Evolutionary conservation across 2,329 filamentous ascomycete genomes (phyloP), one percentile per base, ranked within the genome.

Genomic region (Westerdykella sp.): DNA sequence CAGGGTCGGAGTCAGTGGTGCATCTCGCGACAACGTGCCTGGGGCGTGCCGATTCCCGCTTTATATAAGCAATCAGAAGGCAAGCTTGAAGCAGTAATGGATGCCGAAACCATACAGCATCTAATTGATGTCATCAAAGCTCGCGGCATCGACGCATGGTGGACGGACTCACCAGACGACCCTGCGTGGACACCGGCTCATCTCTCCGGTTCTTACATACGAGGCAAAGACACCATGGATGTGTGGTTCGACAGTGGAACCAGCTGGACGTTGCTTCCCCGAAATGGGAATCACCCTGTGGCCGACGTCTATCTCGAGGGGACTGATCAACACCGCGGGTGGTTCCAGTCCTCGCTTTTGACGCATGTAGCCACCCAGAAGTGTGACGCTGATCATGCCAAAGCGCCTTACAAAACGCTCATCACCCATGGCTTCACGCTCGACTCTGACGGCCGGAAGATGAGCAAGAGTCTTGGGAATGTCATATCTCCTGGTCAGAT

Each of bases 201-300:
- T 9, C 71, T 95, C 1, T 69, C 70, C 35, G 70, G 74, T 4
- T 65, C 70, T 5, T 93, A 84, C 60, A 73, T 78, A 38, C 84
- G 93, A 49, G 91, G 91, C 12, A 86, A 75, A 35, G 93, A 98
- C 59, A 98, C 93, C 0, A 98, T 98, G 93, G 93, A 98, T 65
- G 93, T 98, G 9, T 98, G 93, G 93, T 98, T 98, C 56, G 93
- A 98, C 65, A 97, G 93, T 53, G 93, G 93, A 5, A 95, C 86
- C 39, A 95, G 88, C 59, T 98, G 93, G 93, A 85, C 78, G 2
- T 48, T 67, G 3, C 65, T 66, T 21, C 59, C 54, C 7, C 62
- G 54, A 25, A 56, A 46, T 28, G 48, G 46, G 6, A 60, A 65
- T 22, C 50, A 62, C 42, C 51, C 82, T 64, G 48, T 73, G 18